These are phyloP conservation scores for Hypoxylon sp. DNA, from an alignment of 2,329 filamentous ascomycete genomes.

Conservation along the genomic window DNA sequence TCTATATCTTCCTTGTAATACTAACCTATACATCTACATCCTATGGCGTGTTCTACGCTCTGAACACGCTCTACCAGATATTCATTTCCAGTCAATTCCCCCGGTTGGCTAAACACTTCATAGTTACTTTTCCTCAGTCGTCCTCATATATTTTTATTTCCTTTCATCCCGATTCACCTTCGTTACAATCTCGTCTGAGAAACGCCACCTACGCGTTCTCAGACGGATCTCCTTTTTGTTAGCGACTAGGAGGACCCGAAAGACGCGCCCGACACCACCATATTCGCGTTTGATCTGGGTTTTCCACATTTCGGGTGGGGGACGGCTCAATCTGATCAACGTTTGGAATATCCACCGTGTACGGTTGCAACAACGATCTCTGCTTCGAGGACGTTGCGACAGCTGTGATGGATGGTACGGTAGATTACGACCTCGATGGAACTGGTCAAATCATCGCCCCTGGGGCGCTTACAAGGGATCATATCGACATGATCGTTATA, in stretches of 20 bases:
- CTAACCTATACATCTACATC: constrained; percentile 1
- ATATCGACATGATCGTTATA: constrained; percentile 61
- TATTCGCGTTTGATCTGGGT: background rate
- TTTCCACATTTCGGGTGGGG: background rate
- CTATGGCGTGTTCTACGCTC: background rate
- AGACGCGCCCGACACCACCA: background rate
- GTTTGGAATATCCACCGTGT: background rate
- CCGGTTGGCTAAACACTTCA: constrained; percentile 4
- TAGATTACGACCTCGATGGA: constrained; percentile 30
- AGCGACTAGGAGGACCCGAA: background rate
- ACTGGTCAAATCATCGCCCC: constrained; percentile 14
- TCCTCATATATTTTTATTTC: background rate
- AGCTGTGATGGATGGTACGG: constrained; percentile 23
- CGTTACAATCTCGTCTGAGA: background rate
- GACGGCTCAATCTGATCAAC: background rate
- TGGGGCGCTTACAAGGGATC: constrained; percentile 43
- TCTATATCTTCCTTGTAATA: background rate
- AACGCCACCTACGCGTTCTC: background rate
- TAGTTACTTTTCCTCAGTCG: constrained; percentile 3
- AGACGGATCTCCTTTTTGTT: background rate
- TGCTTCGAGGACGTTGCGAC: background rate
- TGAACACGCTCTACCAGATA: background rate
- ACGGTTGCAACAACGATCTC: background rate
- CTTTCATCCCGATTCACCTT: background rate
- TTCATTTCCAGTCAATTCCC: background rate